Evolutionary conservation across 768 basidiomycete species (phyloP).

Genomic region (Clavulina sp.): DNA sequence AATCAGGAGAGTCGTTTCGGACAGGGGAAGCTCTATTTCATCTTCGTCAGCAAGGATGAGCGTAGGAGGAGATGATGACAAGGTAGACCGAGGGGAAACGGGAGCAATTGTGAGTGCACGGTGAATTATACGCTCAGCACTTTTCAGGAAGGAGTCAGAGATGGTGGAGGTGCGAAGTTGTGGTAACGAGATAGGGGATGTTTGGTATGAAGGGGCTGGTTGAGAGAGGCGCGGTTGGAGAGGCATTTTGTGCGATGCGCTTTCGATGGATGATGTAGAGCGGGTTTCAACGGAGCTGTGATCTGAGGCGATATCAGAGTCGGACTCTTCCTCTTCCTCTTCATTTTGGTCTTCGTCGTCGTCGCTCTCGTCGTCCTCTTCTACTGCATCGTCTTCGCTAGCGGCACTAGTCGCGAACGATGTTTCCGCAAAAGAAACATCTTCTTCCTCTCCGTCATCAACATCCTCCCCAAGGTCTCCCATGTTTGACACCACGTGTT

Average conservation of each 20-base stretch:
- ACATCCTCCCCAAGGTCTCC: no score
- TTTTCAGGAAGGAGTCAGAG: neutral
- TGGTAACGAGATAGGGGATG: neutral
- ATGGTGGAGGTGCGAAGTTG: neutral
- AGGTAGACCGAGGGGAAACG: no score
- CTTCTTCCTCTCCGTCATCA: neutral
- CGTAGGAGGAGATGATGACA: no score
- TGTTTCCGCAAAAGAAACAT: no score
- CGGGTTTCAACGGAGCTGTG: neutral
- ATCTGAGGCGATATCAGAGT: neutral
- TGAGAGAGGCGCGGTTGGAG: no score
- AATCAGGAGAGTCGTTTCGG: conserved; percentile 6
- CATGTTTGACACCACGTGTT: no score
- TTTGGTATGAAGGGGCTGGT: no score
- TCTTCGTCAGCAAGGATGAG: neutral
- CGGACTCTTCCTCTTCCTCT: neutral
- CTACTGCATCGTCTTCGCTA: neutral
- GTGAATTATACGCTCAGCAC: neutral
- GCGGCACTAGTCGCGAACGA: neutral
- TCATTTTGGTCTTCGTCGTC: neutral
- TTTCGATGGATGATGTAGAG: neutral
- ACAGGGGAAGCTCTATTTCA: conserved; percentile 3
- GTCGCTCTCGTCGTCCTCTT: neutral
- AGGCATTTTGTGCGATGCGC: no score
- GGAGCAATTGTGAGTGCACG: neutral